Conservation (phyloP, 176 grass and related monocot species). For the Secale cereale region DNA sequence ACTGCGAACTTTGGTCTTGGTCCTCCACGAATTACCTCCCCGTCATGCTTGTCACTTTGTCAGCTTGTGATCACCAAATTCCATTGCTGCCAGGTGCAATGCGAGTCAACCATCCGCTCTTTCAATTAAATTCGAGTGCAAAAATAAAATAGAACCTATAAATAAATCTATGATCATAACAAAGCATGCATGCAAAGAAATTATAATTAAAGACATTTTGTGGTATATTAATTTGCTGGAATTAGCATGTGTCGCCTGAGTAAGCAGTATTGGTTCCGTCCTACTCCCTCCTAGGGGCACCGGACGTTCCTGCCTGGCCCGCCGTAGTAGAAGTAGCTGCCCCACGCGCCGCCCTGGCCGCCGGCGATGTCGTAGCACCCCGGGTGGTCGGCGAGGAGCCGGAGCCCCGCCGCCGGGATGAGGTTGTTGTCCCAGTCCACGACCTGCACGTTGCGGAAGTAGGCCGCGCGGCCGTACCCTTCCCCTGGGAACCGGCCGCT, state of each 20-base stretch:
- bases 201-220: background rate
- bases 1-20: too few relatives aligned
- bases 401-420: slow-evolving; percentile 51
- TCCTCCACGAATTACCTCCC: too few relatives aligned
- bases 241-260: background rate
- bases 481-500: slow-evolving; percentile 61
- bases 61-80: too few relatives aligned
- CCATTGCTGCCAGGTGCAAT: too few relatives aligned
- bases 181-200: background rate
- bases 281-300: slow-evolving; percentile 46
- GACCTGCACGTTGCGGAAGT: slow-evolving; percentile 65
- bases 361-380: slow-evolving; percentile 75
- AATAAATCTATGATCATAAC: background rate
- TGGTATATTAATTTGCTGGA: background rate
- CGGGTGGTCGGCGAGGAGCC: slow-evolving; percentile 59
- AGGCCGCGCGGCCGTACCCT: slow-evolving; percentile 60
- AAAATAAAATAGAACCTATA: too few relatives aligned
- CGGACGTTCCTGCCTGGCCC: slow-evolving; percentile 62
- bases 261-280: background rate
- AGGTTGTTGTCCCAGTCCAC: slow-evolving; percentile 89
- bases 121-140: too few relatives aligned
- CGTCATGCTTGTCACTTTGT: too few relatives aligned
- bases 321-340: slow-evolving; percentile 87
- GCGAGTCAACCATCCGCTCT: too few relatives aligned
- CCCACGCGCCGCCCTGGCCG: slow-evolving; percentile 58